Base-by-base conservation (phyloP, 202 grass and related monocot species). In the Hordeum pubiflorum region DNA sequence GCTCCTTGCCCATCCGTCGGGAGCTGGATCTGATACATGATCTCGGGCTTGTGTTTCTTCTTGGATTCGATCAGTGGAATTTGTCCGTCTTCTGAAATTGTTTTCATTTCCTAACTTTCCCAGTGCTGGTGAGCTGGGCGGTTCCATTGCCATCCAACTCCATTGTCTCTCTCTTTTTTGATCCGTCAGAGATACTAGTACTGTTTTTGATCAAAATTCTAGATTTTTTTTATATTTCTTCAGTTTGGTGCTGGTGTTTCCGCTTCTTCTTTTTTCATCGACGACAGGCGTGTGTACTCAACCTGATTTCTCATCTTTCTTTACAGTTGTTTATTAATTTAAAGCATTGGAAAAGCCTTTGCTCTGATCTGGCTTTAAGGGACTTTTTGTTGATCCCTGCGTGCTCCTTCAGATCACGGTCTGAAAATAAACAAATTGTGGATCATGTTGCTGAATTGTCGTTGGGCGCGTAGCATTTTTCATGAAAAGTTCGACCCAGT, bases 201-300 rank as follows among this genome's bases (percentile, higher is more conserved):
- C 40, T 72, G 6, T 58, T 3, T 86, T 59, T 15, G 48, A 56
- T 80, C 50, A 68, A 58, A 67, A 74, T 65, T 74, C 0, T 79
- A 3, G 44, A 3, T 32, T 32, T 64, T 9, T 48, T 24, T 69
- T 40, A 20, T 21, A 22, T 7, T 79, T 63, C 11, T 63, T 57
- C 33, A 27, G 20, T 63, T 43, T 24, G 52, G 57, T 67, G 65
- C 12, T 3, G 29, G 15, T 17, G 56, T 20, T 64, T 80, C 26
- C 63, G 11, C 32, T 24, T 48, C 31, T 48, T 70, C 32, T 85
- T 17, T 44, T 57, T 69, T 34, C 52, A 24, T 33, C 48, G 54
- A 69, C 67, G 54, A 69, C 67, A 29, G 26, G 39, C 20, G 22
- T 60, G 50, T 29, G 69, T 31, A 68, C 26, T 66, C 14, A 14